Conservation (phyloP, 2,329 filamentous ascomycete species). For the Elsinoe ampelina region DNA sequence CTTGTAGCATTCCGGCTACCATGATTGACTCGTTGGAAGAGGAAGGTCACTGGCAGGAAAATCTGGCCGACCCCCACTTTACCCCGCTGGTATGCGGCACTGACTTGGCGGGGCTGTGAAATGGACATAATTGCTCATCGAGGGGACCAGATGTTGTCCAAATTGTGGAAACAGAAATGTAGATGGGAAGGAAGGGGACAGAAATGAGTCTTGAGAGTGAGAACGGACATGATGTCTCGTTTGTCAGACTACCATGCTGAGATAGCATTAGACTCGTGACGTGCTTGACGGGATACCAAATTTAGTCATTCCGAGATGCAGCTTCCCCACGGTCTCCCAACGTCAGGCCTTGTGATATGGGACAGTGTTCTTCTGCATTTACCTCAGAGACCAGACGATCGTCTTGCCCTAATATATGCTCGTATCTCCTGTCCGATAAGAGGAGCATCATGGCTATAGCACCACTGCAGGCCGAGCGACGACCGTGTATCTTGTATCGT, state of each 20-base stretch:
- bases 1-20: neutral
- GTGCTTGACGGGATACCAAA: neutral
- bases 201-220: too few species aligned
- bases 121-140: neutral
- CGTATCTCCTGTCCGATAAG: too few species aligned
- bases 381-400: too few species aligned
- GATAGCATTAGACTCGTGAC: neutral
- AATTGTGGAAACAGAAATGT: neutral
- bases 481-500: too few species aligned
- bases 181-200: neutral
- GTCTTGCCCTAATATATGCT: too few species aligned
- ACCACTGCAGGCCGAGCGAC: too few species aligned
- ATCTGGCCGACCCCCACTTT: constrained; percentile 12
- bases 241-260: neutral
- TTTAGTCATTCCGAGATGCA: neutral
- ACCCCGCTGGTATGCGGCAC: constrained; percentile 10
- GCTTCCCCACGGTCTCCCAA: neutral
- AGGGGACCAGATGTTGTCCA: too few species aligned
- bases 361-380: too few species aligned
- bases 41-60: constrained; percentile 7
- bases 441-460: too few species aligned
- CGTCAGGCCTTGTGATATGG: too few species aligned
- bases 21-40: neutral
- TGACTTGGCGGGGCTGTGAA: constrained; percentile 1
- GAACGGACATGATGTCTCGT: neutral